These are phyloP conservation scores for Ammopiptanthus mongolicus DNA, from an alignment of 306 rosid genomes.

Conservation along the genomic window DNA sequence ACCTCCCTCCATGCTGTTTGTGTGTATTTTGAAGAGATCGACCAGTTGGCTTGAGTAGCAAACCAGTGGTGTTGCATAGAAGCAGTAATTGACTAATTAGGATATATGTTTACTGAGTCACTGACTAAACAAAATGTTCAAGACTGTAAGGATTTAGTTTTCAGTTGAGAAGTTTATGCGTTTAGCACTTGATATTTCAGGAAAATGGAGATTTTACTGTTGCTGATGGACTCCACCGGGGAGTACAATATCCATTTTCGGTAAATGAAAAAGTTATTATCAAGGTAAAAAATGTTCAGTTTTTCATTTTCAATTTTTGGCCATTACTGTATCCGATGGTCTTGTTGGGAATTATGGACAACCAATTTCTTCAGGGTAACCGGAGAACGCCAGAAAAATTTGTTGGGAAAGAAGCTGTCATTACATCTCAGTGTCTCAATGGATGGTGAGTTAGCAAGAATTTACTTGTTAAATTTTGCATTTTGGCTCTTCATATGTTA, in stretches of 20 bases:
- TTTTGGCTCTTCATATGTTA: neutral
- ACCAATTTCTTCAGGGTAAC: constrained; percentile 72
- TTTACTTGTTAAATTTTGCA: constrained; percentile 16
- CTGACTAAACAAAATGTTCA: neutral
- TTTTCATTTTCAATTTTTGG: constrained; percentile 8
- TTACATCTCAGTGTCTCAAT: constrained; percentile 97
- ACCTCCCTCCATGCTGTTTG: neutral
- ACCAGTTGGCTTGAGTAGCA: neutral
- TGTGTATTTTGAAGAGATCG: constrained; percentile 6
- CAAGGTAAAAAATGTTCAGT: constrained; percentile 53
- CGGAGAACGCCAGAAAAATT: constrained; percentile 93
- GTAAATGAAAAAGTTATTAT: constrained; percentile 90
- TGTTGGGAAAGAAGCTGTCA: constrained; percentile 98
- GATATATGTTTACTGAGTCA: neutral
- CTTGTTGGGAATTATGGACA: neutral
- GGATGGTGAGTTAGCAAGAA: constrained; percentile 78
- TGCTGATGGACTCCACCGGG: constrained; percentile 60
- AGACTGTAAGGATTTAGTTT: constrained; percentile 18
- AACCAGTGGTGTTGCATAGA: constrained; percentile 2
- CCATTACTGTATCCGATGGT: neutral
- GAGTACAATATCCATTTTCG: constrained; percentile 93
- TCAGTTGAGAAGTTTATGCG: constrained; percentile 6
- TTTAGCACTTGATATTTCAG: constrained; percentile 33
- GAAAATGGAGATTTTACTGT: constrained; percentile 70
- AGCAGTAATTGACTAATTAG: neutral